Conservation (phyloP, 2,329 filamentous ascomycete species). For the Aspergillus bombycis region DNA sequence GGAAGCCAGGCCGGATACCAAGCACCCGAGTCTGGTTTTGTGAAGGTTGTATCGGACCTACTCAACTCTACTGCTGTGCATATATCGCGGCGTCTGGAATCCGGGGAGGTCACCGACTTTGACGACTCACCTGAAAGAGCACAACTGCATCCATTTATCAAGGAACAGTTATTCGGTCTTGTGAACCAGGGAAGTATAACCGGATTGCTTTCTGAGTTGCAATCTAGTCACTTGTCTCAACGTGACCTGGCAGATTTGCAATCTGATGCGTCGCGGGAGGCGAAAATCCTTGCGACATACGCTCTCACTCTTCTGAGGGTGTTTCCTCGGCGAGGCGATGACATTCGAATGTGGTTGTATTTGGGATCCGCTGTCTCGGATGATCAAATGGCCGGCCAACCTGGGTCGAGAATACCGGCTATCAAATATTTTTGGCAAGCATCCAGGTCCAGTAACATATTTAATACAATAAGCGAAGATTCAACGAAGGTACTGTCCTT, state of each 20-base stretch:
- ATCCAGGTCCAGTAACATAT: constrained; percentile 60
- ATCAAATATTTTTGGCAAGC: constrained; percentile 86
- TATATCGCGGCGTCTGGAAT: constrained; percentile 55
- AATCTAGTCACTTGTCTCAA: constrained; percentile 29
- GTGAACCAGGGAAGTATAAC: constrained; percentile 77
- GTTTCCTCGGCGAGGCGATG: constrained; percentile 79
- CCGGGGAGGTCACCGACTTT: constrained; percentile 34
- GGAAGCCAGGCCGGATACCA: constrained; percentile 40
- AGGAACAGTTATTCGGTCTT: constrained; percentile 68
- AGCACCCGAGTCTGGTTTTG: constrained; percentile 57
- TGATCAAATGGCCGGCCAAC: constrained; percentile 36
- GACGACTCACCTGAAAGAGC: constrained; percentile 32
- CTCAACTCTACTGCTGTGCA: constrained; percentile 60
- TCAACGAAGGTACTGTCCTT: constrained; percentile 61
- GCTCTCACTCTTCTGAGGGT: constrained; percentile 82
- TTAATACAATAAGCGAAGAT: constrained; percentile 59
- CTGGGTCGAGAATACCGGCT: constrained; percentile 57
- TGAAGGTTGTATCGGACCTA: constrained; percentile 58
- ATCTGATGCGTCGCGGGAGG: constrained; percentile 57
- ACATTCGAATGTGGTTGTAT: constrained; percentile 93
- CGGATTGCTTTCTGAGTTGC: constrained; percentile 56
- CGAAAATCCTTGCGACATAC: constrained; percentile 79
- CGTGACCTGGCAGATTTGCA: constrained; percentile 25
- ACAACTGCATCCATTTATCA: constrained; percentile 58
- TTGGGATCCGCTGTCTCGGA: constrained; percentile 64